Base-by-base conservation (phyloP, 1,284 basidiomycete genomes). In the Puccinia horiana region DNA sequence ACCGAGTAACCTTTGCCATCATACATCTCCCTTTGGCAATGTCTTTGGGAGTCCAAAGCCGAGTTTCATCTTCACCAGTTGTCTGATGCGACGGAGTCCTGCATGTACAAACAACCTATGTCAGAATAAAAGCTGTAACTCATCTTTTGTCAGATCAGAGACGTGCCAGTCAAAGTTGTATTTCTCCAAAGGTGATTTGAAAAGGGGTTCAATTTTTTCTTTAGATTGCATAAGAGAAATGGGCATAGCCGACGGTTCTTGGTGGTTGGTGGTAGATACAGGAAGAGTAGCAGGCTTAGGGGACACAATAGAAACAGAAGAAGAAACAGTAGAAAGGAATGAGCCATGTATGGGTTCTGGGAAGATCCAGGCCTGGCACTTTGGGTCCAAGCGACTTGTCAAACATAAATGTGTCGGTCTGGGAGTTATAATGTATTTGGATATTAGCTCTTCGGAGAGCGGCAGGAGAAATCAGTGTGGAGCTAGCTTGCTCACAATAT, bases 401-500 rank as follows among this genome's bases (percentile, higher is more conserved):
- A n/a, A 44, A 44, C 8, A 44, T 16, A 44, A 44, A 44, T 8
- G 16, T 65, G 20, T 65, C 20, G 2, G 35, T 65, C 3, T 42
- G 20, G 6, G 63, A 65, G 20, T 40, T 29, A 65, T 65, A 65
- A 0, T 42, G 6, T 1, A 65, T 65, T 0, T 6, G 37, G 6
- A 65, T 35, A 5, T 65, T 65, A 5, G 63, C 63, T 40, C 37
- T 3, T 42, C 16, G 37, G 1, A 75, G 32, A 5, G 44, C 73
- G 23, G 52, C 6, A 23, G 37, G 52, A 6, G 56, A 75, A 20
- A 75, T 75, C 3, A 75, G 32, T 1, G 37, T 75, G 37, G 35
- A 26, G 32, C 35, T 18, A 14, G 56, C 49, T n/a, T 75, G 2
- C 40, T 75, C 52, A 75, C 73, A 75, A 20, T 58, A 75, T n/a